Base-by-base conservation (phyloP, 225 moss, liverwort and hornwort species). In the Pseudisothecium myosuroides region DNA sequence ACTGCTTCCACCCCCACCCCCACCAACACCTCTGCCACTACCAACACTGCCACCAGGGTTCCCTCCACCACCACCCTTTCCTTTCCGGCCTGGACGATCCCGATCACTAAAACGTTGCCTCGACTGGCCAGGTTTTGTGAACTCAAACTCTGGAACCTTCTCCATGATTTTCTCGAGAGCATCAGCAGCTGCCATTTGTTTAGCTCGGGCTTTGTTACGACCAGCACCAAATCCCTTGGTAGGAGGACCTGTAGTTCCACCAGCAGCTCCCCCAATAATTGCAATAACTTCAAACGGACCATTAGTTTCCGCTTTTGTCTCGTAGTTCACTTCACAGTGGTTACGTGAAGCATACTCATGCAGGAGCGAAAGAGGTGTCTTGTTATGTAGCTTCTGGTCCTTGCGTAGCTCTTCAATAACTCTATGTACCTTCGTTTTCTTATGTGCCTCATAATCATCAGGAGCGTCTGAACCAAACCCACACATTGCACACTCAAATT, bases 271-370 rank as follows among this genome's bases (percentile, higher is more conserved):
- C 87, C 94, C 94, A 59, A 95, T 95, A 17, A 93, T 92, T 68
- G 93, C 94, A 89, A 79, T 60, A 61, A 93, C 94, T 87, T 91
- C 92, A 84, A 93, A 93, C 65, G 93, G 93, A 87, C 93, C 94
- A 88, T 93, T 95, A 27, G 93, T 93, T 92, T 93, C 94, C 86
- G 94, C 92, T 88, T 95, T 95, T 47, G 94, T 95, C 72, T 95
- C 94, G 88, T 95, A 95, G 39, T 90, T 92, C 79, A 93, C 94
- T 88, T 94, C 94, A 90, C 94, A 95, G 66, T 95, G 94, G 76
- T 95, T 95, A 64, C 94, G 94, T 52, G 94, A 95, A 84, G 93
- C 94, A 89, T 95, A 95, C 90, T 95, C 94, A 93, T 95, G 94
- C 82, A 95, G 89, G 74, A 93, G 92, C 68, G 93, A 93, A 76